A percentile compares a stretch with the other conserved stretches of the same genome.
Evolutionary conservation across 805 yeast species (phyloP).

Genomic region (Ogataea glucozyma): DNA sequence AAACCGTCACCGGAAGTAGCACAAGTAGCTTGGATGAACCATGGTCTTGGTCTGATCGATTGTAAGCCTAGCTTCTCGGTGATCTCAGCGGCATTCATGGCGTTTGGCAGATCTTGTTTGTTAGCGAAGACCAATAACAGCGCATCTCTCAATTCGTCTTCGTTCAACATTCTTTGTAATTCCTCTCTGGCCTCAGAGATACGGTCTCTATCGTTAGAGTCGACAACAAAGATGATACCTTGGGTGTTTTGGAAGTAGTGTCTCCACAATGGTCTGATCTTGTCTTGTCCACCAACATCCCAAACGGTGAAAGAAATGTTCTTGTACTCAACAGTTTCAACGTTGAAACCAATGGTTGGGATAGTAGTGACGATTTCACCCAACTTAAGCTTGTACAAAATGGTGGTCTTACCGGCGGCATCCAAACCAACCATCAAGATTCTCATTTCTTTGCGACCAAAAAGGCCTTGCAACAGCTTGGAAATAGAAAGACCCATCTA

Average conservation of each 20-base stretch:
- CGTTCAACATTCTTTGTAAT: slow-evolving; percentile 96
- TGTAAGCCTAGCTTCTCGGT: slow-evolving; percentile 96
- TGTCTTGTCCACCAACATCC: slow-evolving; percentile 99
- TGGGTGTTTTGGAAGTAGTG: slow-evolving; percentile 98
- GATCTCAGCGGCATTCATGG: slow-evolving; percentile 98
- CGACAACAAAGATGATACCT: slow-evolving; percentile 97
- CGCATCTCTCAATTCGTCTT: slow-evolving; percentile 97
- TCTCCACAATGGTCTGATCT: slow-evolving; percentile 98
- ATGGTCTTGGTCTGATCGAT: slow-evolving; percentile 97
- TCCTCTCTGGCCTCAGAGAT: slow-evolving; percentile 97
- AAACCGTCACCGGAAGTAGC: slow-evolving; percentile 99
- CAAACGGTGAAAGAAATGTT: slow-evolving; percentile 95
- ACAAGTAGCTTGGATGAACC: slow-evolving; percentile 99
- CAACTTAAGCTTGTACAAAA: slow-evolving; percentile 88
- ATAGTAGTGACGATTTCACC: slow-evolving; percentile 96
- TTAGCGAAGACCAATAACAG: slow-evolving; percentile 93
- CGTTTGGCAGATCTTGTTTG: slow-evolving; percentile 98
- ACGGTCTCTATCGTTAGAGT: slow-evolving; percentile 97
- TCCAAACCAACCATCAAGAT: slow-evolving; percentile 97
- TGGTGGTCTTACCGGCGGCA: slow-evolving; percentile 98
- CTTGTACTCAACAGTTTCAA: slow-evolving; percentile 95
- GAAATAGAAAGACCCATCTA: slow-evolving; percentile 95
- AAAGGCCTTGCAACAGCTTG: slow-evolving; percentile 89
- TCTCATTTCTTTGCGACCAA: slow-evolving; percentile 98
- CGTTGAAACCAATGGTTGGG: slow-evolving; percentile 97